Evolutionary conservation across 106 monocot species (phyloP), one percentile per base, ranked within the genome.

Genomic region (Apostasia shenzhenica): DNA sequence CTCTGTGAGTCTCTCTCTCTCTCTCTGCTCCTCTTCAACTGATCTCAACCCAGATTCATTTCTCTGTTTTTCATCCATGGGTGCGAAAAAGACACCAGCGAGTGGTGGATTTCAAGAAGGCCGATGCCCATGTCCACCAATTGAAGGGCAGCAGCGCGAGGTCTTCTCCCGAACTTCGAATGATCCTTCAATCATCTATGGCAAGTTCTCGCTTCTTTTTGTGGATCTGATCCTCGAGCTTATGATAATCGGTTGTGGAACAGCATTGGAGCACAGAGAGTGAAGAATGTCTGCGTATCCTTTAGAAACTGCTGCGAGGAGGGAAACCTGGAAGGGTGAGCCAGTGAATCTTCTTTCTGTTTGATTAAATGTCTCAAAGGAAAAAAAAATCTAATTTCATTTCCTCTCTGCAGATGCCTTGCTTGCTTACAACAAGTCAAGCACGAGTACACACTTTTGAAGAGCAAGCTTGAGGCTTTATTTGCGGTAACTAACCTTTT

Each of bases 61-160:
- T 51, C 8, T 45, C 59, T 45, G 13, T 48, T 54, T 50, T 42
- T 56, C 14, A 5, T 48, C 6, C 38, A 46, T 61, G n/a, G 26
- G 41, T 54, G 10, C 6, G 42, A 37, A 41, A 13, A 54, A 84
- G 84, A 9, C 62, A 81, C 44, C 76, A 77, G 44, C 77, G 67
- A 7, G 49, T 59, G 59, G 84, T 84, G 54, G 81, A 87, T 75
- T 91, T 80, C 71, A 76, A 69, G 48, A 84, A 70, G 66, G 73
- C 87, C 3, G 84, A 84, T 70, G 79, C 77, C 47, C 60, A 79
- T 68, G 87, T 86, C 41, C 91, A 91, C 69, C 91, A 91, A 74
- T 68, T 91, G 49, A 91, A 87, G 69, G 91, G 91, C 6, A 79
- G 86, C 75, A 91, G 87, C 60, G 76, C 87, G 50, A 91, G 91